Percentiles rank a stretch among this genome's conserved stretches.
These are phyloP conservation scores for Leccinellum albellum DNA, from an alignment of 768 basidiomycete species.

Conservation along the genomic window DNA sequence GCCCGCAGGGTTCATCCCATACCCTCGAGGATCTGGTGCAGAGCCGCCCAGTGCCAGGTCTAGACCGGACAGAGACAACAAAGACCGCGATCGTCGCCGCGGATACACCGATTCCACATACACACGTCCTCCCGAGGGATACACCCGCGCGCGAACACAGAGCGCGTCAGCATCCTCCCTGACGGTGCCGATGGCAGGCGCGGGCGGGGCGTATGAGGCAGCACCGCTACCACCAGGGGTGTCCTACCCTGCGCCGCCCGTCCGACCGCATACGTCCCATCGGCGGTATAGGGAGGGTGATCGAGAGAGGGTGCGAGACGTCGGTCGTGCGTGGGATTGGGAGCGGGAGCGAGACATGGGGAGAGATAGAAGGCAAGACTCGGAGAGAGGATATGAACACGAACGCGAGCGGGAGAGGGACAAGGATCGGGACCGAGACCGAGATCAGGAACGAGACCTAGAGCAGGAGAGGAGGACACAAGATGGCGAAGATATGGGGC, in stretches of 20 bases:
- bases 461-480: not conserved
- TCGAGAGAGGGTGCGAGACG: not conserved
- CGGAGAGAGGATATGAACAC: not conserved
- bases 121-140: not conserved
- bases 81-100: conserved; percentile 3
- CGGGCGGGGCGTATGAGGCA: conserved; percentile 16
- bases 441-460: not conserved
- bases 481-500: conserved; percentile 1
- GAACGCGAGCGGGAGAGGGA: not conserved
- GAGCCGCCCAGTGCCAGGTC: not conserved
- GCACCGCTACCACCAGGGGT: conserved; percentile 27
- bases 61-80: not conserved
- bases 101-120: not conserved
- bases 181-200: not conserved
- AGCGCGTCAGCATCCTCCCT: conserved; percentile 7
- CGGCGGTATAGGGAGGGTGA: not conserved
- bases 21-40: not conserved
- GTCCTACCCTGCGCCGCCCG: conserved; percentile 25
- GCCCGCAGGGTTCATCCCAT: conserved; percentile 21
- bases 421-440: not conserved
- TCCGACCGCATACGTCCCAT: conserved; percentile 26
- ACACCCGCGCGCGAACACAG: conserved; percentile 12
- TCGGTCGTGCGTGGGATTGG: not conserved
- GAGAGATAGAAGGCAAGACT: not conserved
- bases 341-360: not conserved